Percentiles rank a stretch among this genome's conserved stretches.
Conservation (phyloP, 257 asterid genomes). For the Salvia splendens region DNA sequence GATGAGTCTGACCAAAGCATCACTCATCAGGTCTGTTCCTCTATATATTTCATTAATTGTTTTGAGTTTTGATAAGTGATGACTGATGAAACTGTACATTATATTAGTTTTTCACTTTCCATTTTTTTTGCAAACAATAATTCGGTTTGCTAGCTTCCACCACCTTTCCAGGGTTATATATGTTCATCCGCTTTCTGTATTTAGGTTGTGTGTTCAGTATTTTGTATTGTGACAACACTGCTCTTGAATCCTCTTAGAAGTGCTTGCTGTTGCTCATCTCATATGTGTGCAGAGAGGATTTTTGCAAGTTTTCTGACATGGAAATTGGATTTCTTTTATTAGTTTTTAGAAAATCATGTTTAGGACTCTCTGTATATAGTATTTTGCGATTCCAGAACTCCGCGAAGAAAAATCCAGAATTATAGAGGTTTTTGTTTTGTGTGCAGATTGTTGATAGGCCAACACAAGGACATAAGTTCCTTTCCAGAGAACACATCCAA, state of each 20-base stretch:
- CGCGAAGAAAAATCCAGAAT: background rate
- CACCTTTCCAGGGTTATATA: background rate
- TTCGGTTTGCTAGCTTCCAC: background rate
- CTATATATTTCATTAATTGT: background rate
- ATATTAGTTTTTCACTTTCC: background rate
- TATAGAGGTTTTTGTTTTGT: slow-evolving; percentile 14
- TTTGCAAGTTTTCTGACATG: no score
- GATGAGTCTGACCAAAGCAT: slow-evolving; percentile 79
- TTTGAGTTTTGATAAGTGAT: background rate
- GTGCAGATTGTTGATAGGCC: slow-evolving; percentile 94
- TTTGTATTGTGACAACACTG: no score
- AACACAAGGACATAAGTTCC: slow-evolving; percentile 72
- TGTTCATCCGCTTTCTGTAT: no score
- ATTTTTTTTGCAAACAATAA: no score
- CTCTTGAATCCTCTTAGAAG: no score
- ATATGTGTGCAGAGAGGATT: no score
- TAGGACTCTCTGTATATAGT: background rate
- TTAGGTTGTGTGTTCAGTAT: no score
- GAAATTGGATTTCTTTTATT: no score
- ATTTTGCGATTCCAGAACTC: background rate
- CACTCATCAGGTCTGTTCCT: slow-evolving; percentile 73
- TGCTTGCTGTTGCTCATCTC: no score
- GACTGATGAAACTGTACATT: background rate
- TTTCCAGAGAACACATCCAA: slow-evolving; percentile 86
- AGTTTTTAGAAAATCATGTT: background rate